Percentiles rank a stretch among this genome's conserved stretches.
phyloP scores from a whole-genome alignment of 176 grass and related monocot species.

The Rhynchospora pubera region DNA sequence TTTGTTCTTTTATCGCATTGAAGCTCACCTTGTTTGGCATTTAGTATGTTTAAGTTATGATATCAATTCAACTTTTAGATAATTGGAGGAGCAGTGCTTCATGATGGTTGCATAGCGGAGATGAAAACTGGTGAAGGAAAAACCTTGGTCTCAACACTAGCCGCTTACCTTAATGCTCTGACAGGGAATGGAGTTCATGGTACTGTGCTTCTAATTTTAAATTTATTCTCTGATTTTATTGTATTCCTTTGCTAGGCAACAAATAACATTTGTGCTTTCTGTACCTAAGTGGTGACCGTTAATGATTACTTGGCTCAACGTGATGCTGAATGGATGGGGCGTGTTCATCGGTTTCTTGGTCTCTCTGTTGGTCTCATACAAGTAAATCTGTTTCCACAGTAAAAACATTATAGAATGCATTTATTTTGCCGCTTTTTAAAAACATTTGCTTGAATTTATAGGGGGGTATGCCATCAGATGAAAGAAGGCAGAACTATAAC shows the following conservation, averaged over 20 bases:
- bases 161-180: slow-evolving; percentile 82
- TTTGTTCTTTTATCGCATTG: slow-evolving; percentile 1
- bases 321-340: slow-evolving; percentile 99
- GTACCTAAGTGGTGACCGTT: slow-evolving; percentile 80
- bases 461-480: slow-evolving; percentile 54
- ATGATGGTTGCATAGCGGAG: slow-evolving; percentile 94
- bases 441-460: slow-evolving; percentile 35
- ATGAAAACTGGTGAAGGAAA: slow-evolving; percentile 98
- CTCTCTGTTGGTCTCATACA: slow-evolving; percentile 87
- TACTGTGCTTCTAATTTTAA: slow-evolving; percentile 29
- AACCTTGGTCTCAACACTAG: slow-evolving; percentile 79
- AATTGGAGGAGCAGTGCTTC: slow-evolving; percentile 93
- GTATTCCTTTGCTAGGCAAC: background rate
- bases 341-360: slow-evolving; percentile 87
- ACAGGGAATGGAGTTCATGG: slow-evolving; percentile 85
- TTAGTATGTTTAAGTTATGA: background rate
- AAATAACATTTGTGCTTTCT: background rate
- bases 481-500: slow-evolving; percentile 76
- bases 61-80: slow-evolving; percentile 32
- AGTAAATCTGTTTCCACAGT: slow-evolving; percentile 37
- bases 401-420: slow-evolving; percentile 12
- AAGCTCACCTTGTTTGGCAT: background rate
- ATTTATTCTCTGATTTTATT: background rate
- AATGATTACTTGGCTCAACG: slow-evolving; percentile 97
- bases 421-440: slow-evolving; percentile 6